phyloP scores from a whole-genome alignment of 805 yeast species.

The Zygosaccharomyces kombuchaensis region DNA sequence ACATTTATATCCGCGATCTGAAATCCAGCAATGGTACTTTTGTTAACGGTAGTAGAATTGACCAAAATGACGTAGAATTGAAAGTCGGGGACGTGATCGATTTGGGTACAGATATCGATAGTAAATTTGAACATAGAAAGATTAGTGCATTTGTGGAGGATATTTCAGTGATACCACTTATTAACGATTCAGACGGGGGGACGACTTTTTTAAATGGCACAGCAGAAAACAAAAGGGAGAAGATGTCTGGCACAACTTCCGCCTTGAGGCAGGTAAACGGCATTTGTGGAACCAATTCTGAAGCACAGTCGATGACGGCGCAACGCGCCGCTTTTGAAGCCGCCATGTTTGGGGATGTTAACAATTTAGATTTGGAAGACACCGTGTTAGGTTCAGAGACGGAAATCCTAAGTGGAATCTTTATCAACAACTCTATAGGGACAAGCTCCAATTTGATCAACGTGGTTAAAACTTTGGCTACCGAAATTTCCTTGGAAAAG shows the following conservation, averaged over 20 bases:
- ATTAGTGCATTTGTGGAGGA: conserved; percentile 81
- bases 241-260: conserved; percentile 1
- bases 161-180: conserved; percentile 48
- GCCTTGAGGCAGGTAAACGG: conserved; percentile 6
- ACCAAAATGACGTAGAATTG: conserved; percentile 53
- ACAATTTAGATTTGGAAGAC: conserved; percentile 46
- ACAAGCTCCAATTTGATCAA: conserved; percentile 52
- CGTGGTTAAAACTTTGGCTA: conserved; percentile 50
- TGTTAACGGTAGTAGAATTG: conserved; percentile 69
- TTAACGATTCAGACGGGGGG: conserved; percentile 22
- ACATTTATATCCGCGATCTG: conserved; percentile 74
- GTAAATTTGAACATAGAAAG: conserved; percentile 68
- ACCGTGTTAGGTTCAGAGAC: conserved; percentile 45
- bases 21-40: conserved; percentile 94
- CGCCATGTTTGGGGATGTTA: conserved; percentile 60
- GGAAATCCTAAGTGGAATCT: conserved; percentile 50
- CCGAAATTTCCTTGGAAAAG: conserved; percentile 53
- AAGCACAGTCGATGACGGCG: conserved; percentile 17
- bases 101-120: conserved; percentile 80
- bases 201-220: conserved; percentile 3
- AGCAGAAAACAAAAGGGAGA: background rate
- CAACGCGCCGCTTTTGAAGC: conserved; percentile 45
- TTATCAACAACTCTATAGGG: conserved; percentile 55
- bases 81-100: conserved; percentile 84
- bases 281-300: background rate